A percentile compares a stretch with the other conserved stretches of the same genome.
These are phyloP conservation scores for Chamaecyparis obtusa DNA, from an alignment of 75 land plant genomes.

Conservation along the genomic window DNA sequence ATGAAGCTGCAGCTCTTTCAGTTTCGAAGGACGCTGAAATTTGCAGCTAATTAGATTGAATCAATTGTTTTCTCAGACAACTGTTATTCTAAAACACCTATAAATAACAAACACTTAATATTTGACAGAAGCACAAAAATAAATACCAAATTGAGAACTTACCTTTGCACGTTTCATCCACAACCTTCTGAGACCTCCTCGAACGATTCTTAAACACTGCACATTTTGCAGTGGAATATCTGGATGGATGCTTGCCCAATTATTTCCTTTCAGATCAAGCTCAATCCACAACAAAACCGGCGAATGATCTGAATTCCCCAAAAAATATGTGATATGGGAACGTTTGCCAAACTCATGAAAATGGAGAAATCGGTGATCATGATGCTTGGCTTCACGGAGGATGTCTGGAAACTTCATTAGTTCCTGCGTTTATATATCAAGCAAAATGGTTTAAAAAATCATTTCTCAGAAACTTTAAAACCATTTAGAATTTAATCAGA, in stretches of 20 bases:
- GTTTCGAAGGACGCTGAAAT: background rate
- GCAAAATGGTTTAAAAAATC: too few species aligned
- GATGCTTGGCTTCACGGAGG: background rate
- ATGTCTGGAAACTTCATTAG: background rate
- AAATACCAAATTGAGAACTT: background rate
- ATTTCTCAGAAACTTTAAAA: too few species aligned
- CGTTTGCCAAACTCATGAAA: background rate
- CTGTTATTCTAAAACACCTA: too few species aligned
- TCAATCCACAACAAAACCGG: background rate
- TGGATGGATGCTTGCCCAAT: background rate
- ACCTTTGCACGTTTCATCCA: background rate
- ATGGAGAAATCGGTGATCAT: background rate
- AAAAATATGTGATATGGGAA: background rate
- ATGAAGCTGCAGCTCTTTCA: background rate
- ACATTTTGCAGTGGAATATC: background rate
- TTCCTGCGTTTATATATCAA: background rate
- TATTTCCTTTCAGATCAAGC: background rate
- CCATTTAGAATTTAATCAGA: too few species aligned
- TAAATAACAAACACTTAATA: background rate
- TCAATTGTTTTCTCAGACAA: background rate
- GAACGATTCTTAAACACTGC: background rate
- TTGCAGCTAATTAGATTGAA: background rate
- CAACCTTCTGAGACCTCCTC: background rate
- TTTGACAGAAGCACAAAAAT: background rate
- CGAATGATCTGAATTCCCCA: background rate